Evolutionary conservation across 2,329 filamentous ascomycete species (phyloP).

Genomic region (Reticulascus tulasneorum): DNA sequence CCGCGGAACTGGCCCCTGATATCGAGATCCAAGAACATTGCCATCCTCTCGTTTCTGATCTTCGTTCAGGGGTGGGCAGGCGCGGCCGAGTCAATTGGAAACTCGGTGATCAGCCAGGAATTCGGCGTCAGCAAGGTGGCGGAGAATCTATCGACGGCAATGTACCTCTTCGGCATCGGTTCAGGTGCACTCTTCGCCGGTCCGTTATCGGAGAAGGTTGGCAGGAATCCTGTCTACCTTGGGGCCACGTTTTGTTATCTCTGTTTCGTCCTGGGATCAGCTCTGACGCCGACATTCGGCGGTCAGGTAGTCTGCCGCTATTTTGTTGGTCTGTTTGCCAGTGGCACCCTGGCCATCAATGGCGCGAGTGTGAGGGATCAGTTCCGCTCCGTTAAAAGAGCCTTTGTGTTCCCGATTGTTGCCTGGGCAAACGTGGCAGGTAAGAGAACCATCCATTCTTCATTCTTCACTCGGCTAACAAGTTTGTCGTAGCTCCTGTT

Average conservation of each 20-base stretch:
- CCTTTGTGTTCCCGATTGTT: slow-evolving; percentile 34
- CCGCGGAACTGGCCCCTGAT: slow-evolving; percentile 39
- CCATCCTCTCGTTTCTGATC: slow-evolving; percentile 33
- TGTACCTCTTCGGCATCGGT: slow-evolving; percentile 33
- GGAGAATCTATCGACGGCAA: slow-evolving; percentile 46
- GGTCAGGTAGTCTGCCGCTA: slow-evolving; percentile 44
- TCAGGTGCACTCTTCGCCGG: slow-evolving; percentile 31
- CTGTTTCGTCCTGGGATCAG: slow-evolving; percentile 40
- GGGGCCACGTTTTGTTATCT: slow-evolving; percentile 35
- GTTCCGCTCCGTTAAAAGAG: slow-evolving; percentile 29
- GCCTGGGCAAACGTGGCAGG: too few relatives aligned
- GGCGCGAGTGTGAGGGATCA: slow-evolving; percentile 40
- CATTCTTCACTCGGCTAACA: slow-evolving; percentile 48
- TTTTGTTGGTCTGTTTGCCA: slow-evolving; percentile 41
- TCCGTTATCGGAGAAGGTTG: slow-evolving; percentile 34
- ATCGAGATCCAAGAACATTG: slow-evolving; percentile 25
- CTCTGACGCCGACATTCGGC: slow-evolving; percentile 36
- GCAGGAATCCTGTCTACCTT: slow-evolving; percentile 35
- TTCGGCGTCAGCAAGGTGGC: slow-evolving; percentile 47
- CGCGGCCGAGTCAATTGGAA: slow-evolving; percentile 43
- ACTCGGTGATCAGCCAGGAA: slow-evolving; percentile 32
- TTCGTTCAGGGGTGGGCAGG: slow-evolving; percentile 44
- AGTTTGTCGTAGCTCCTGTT: slow-evolving; percentile 36
- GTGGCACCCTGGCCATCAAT: slow-evolving; percentile 37
- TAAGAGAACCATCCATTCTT: too few relatives aligned